Base-by-base conservation (phyloP, 2,329 filamentous ascomycete species). In the Aotearoamyces nothofagi region DNA sequence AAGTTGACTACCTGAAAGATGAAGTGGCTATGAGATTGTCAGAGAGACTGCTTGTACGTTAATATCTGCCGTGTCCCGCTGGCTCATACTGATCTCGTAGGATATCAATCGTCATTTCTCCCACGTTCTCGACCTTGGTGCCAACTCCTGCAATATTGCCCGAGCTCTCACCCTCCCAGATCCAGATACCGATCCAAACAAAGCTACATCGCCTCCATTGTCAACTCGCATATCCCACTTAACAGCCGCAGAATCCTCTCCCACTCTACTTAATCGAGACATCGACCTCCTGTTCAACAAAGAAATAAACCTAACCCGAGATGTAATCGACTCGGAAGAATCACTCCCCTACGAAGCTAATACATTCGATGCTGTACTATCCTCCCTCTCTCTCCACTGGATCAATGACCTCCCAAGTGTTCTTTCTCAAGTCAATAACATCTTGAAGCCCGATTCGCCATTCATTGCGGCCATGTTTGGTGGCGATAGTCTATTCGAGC, bases 401-500 rank as follows among this genome's bases (percentile, higher is more conserved):
- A 79, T 94, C 61, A 98, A 98, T 51, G 83, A 98, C 52, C 69
- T 98, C 4, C 90, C 90, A 0, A 80, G 78, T 1, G 61, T 92
- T 8, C 65, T 98, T 2, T 63, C 74, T 2, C 82, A 92, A 48
- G 78, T 94, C 49, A 92, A 93, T 59, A 67, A 69, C 39, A 61
- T 92, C 17, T 66, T 98, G 15, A 92, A 92, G 54, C 84, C 87
- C 0, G 90, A 98, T 51, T 67, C 69, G 32, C 84, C 92, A 2
- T 93, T 98, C 48, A 75, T 98, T 26, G 87, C 80, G 9, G 87
- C 87, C 40, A 98, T 98, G 86, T 76, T 93, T 35, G 90, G 90
- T 32, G 90, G 90, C 0, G 90, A 98, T 52, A 87, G 81, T 5
- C 64, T 98, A 1, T 98, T 78, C 49, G 90, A 98, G 60, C 66